Conservation (phyloP, 352 stramenopile species). For the Pythium sukuiense region DNA sequence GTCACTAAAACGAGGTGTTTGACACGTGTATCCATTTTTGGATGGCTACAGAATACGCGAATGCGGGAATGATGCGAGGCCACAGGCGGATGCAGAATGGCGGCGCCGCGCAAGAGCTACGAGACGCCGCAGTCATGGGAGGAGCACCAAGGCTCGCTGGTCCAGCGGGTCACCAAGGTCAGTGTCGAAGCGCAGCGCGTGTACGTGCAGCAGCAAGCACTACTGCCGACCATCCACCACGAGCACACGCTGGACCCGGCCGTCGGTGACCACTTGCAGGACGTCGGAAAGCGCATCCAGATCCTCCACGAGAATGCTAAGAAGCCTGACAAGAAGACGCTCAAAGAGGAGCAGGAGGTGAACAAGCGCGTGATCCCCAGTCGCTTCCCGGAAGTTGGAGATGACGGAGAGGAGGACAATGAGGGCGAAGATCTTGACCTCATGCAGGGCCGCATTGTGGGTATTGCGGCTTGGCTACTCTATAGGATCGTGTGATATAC, state of each 20-base stretch:
- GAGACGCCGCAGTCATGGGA: conserved; percentile 60
- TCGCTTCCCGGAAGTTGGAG: conserved; percentile 43
- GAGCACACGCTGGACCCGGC: conserved; percentile 42
- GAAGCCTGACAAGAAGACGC: conserved; percentile 32
- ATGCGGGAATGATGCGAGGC: too few relatives aligned
- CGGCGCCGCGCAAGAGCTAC: conserved; percentile 32
- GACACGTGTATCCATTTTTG: conserved; percentile 27
- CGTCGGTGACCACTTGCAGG: conserved; percentile 47
- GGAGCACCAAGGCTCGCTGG: conserved; percentile 38
- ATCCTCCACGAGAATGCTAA: conserved; percentile 54
- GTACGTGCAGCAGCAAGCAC: conserved; percentile 50
- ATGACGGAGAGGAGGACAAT: conserved; percentile 33
- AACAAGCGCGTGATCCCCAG: conserved; percentile 56
- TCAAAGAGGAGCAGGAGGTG: conserved; percentile 26
- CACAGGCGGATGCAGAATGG: conserved; percentile 7
- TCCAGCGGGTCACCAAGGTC: conserved; percentile 54
- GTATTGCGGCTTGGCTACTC: conserved; percentile 17
- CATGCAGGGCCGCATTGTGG: conserved; percentile 55
- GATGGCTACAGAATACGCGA: not conserved
- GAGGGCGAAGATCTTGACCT: conserved; percentile 26
- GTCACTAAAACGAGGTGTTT: conserved; percentile 13
- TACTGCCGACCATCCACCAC: conserved; percentile 55
- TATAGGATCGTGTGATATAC: not conserved
- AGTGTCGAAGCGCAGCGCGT: conserved; percentile 54
- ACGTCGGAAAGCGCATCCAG: conserved; percentile 56